Percentiles rank a stretch among this genome's conserved stretches.
These are phyloP conservation scores for Pseudopithomyces maydicus DNA, from an alignment of 2,329 filamentous ascomycete genomes.

Conservation along the genomic window DNA sequence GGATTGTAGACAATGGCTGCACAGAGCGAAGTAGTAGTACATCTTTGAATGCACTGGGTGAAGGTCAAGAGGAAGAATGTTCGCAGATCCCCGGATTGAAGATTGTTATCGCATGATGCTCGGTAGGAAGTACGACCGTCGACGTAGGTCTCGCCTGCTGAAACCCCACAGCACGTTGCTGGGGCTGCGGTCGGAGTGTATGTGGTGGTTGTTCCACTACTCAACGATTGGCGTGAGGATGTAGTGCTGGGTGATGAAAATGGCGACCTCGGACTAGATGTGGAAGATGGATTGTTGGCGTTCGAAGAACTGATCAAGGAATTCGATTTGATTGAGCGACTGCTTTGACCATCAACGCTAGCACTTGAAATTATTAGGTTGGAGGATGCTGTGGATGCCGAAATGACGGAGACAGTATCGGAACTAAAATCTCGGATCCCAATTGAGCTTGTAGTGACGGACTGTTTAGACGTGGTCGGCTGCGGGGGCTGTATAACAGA, in stretches of 20 bases:
- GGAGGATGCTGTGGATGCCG: neutral
- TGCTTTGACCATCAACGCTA: neutral
- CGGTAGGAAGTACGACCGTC: neutral
- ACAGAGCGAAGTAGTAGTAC: neutral
- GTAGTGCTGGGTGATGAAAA: neutral
- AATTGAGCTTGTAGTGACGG: neutral
- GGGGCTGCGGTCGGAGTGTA: neutral
- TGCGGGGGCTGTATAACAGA: neutral
- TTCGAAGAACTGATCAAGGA: neutral
- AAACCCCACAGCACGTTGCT: constrained; percentile 5
- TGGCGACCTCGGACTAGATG: neutral
- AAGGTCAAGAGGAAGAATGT: neutral
- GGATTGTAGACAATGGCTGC: constrained; percentile 7
- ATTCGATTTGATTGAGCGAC: neutral
- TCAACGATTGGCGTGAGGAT: neutral
- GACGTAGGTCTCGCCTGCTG: neutral
- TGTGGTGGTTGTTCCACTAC: neutral
- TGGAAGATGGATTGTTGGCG: neutral
- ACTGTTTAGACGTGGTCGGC: neutral
- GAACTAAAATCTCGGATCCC: neutral
- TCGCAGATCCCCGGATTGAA: constrained; percentile 1
- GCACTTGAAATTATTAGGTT: too few species aligned
- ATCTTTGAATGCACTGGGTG: constrained; percentile 1
- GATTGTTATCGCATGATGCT: constrained; percentile 3
- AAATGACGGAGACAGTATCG: neutral